phyloP scores from a whole-genome alignment of 2,329 filamentous ascomycete species.

The Arthroderma sp. region DNA sequence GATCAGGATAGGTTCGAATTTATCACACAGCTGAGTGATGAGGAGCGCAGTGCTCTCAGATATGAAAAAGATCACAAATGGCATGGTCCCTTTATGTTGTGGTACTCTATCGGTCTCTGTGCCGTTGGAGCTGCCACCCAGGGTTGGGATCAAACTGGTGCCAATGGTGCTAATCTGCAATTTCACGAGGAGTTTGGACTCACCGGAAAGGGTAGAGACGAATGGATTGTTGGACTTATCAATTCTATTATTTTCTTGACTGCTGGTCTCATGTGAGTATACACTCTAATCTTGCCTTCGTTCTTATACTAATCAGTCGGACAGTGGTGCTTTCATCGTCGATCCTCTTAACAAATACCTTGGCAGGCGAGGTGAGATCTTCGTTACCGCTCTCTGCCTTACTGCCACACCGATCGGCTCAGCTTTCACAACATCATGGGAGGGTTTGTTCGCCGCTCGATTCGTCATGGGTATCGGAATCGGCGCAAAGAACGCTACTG shows the following conservation, averaged over 20 bases:
- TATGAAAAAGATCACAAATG: conserved; percentile 37
- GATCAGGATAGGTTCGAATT: conserved; percentile 34
- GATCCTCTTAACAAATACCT: conserved; percentile 48
- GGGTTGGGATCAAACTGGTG: conserved; percentile 42
- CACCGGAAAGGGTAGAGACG: conserved; percentile 26
- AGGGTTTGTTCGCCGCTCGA: conserved; percentile 42
- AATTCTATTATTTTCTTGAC: conserved; percentile 39
- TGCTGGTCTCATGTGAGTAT: conserved; percentile 33
- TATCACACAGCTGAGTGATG: conserved; percentile 30
- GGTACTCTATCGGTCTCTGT: conserved; percentile 39
- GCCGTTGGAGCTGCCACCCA: conserved; percentile 41
- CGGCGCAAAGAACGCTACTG: conserved; percentile 47
- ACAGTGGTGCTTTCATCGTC: conserved; percentile 50
- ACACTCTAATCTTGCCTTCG: conserved; percentile 7
- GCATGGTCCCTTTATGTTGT: conserved; percentile 36
- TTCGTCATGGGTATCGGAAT: conserved; percentile 49
- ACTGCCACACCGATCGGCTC: conserved; percentile 57
- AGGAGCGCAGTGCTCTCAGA: conserved; percentile 31
- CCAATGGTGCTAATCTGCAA: conserved; percentile 40
- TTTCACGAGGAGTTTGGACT: conserved; percentile 38
- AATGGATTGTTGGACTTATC: conserved; percentile 52
- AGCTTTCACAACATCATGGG: conserved; percentile 47
- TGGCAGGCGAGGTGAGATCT: conserved; percentile 52
- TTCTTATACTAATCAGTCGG: conserved; percentile 2
- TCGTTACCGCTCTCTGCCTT: conserved; percentile 49